Evolutionary conservation across 2,329 filamentous ascomycete genomes (phyloP), one percentile per base, ranked within the genome.

Genomic region (Raffaelea arxii): DNA sequence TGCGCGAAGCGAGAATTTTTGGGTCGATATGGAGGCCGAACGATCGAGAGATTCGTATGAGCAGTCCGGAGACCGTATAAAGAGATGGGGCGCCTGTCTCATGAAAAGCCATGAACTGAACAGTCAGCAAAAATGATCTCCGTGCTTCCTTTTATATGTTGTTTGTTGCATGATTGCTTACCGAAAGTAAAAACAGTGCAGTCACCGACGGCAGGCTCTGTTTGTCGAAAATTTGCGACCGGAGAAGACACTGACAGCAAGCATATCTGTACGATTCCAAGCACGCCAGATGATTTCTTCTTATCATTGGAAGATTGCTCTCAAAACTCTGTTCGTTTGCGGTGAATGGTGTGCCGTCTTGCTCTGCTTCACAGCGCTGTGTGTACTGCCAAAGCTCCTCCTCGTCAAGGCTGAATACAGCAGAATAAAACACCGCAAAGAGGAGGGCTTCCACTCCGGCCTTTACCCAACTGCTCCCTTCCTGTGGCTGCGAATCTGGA

Each of bases 391-490:
- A 23, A 21, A 40, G 27, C 21, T 40, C 38, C 14, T 19, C 38
- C 14, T 22, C 21, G 7, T 14, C 10, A 22, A 40, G 38, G 21
- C 38, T 40, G 38, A 40, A 40, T 9, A 40, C 38, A 9, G 38
- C 38, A 40, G 14, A 40, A 40, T 40, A 40, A 24, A 40, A 40
- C n/a, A 40, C 38, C 14, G 38, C 38, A 40, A 40, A 40, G 38
- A 40, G 38, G 7, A 40, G 38, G 7, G 38, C 38, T 40, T 40
- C 38, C 7, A 40, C 14, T 24, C 38, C 38, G 19, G 38, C 38
- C n/a, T 24, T 40, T 10, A 40, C 19, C 14, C 38, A 19, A 14
- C n/a, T 40, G 38, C 38, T 40, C 6, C 38, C 38, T 11, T 40
- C 38, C 14, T 40, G 14, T 14, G 19, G 21, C 38, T 40, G 38